Percentiles rank a stretch among this genome's conserved stretches.
phyloP scores from a whole-genome alignment of 2,329 filamentous ascomycete genomes.

The Colletotrichum musicola region DNA sequence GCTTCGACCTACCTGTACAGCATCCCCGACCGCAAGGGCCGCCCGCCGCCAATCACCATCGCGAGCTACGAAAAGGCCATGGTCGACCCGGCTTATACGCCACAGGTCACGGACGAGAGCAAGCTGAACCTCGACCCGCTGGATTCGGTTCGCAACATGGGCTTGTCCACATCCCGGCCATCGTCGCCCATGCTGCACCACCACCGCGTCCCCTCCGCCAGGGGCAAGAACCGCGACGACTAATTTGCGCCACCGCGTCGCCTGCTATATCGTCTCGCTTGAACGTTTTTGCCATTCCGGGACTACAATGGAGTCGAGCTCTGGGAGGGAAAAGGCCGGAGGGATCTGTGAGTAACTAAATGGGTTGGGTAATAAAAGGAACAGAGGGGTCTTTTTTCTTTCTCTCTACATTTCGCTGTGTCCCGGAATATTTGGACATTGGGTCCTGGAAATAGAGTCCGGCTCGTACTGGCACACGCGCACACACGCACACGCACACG shows the following conservation, averaged over 20 bases:
- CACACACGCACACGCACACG: too few species aligned
- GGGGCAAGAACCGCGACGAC: conserved; percentile 39
- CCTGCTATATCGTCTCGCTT: background rate
- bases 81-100: conserved; percentile 63
- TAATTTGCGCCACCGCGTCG: conserved; percentile 14
- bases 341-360: conserved; percentile 12
- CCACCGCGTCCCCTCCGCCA: conserved; percentile 36
- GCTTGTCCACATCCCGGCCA: conserved; percentile 60
- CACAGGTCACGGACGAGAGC: conserved; percentile 48
- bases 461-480: conserved; percentile 23
- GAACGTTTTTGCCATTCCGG: background rate
- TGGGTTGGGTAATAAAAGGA: conserved; percentile 35
- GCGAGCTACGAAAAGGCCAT: conserved; percentile 82
- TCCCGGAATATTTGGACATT: conserved; percentile 23
- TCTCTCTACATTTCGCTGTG: conserved; percentile 9
- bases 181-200: conserved; percentile 57
- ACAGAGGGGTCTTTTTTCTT: conserved; percentile 1
- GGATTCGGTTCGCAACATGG: conserved; percentile 53
- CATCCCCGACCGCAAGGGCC: conserved; percentile 70
- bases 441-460: conserved; percentile 35
- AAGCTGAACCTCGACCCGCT: conserved; percentile 56
- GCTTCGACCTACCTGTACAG: conserved; percentile 89
- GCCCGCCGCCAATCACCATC: conserved; percentile 76
- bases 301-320: background rate
- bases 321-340: background rate